phyloP scores from a whole-genome alignment of 2,329 filamentous ascomycete genomes.

The Dothistroma pini region DNA sequence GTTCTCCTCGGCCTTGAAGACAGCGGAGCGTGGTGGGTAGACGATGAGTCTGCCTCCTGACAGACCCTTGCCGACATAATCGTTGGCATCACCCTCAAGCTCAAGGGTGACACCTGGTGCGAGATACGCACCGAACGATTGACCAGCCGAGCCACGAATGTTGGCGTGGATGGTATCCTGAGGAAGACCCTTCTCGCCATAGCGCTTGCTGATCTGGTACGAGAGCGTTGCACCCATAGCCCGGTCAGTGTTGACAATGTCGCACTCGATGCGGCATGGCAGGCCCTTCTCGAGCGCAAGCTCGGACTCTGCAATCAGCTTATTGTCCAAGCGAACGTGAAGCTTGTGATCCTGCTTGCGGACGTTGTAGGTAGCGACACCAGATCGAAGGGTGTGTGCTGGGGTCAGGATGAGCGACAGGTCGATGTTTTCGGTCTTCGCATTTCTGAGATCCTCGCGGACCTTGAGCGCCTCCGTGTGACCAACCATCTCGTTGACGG shows the following conservation, averaged over 20 bases:
- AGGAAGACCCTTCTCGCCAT: conserved; percentile 82
- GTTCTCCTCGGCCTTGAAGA: conserved; percentile 96
- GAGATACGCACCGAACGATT: conserved; percentile 93
- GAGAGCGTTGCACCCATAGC: conserved; percentile 90
- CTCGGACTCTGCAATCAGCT: conserved; percentile 93
- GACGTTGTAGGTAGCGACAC: conserved; percentile 94
- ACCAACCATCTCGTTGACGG: conserved; percentile 97
- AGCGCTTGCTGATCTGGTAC: conserved; percentile 91
- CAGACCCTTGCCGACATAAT: conserved; percentile 94
- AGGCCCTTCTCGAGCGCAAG: conserved; percentile 91
- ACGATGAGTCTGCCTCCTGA: conserved; percentile 91
- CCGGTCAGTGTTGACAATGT: conserved; percentile 95
- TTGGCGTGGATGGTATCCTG: conserved; percentile 94
- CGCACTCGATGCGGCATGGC: conserved; percentile 88
- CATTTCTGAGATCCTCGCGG: conserved; percentile 79
- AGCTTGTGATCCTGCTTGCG: conserved; percentile 96
- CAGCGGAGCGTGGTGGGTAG: conserved; percentile 83
- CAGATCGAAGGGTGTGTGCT: conserved; percentile 90
- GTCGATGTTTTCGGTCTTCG: conserved; percentile 91
- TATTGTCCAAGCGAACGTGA: conserved; percentile 91
- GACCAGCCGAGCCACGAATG: conserved; percentile 92
- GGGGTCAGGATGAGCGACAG: conserved; percentile 89
- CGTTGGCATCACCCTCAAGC: conserved; percentile 92
- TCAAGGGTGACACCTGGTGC: conserved; percentile 92
- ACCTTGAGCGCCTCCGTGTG: conserved; percentile 82